Base-by-base conservation (phyloP, 2,329 filamentous ascomycete genomes). In the Ophioceras dolichostomum region DNA sequence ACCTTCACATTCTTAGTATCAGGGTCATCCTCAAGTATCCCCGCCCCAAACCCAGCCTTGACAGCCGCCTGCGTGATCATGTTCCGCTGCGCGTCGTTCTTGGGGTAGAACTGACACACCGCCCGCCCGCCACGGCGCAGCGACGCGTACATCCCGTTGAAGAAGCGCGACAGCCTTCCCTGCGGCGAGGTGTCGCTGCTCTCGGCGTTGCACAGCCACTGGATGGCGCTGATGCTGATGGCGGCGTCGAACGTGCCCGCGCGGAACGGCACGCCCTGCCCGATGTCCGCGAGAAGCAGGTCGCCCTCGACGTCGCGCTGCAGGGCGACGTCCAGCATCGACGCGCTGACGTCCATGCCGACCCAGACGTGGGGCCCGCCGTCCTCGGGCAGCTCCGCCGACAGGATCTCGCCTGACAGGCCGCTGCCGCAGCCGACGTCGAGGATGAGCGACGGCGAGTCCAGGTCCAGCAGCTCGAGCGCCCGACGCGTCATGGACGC, bases 151-250 rank as follows among this genome's bases (percentile, higher is more conserved):
- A 98, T 61, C 0, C 87, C 86, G 50, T 93, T 86, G 58, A 98
- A 98, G 55, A 98, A 98, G 32, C 89, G 69, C 4, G 75, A 72
- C 19, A 98, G 60, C 5, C 91, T 67, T 0, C 83, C 85, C 20
- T 82, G 73, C 1, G 87, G 83, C 1, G 74, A 83, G 0, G 91
- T 88, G 35, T 93, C 86, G 53, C 76, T 84, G 41, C 74, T 83
- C 58, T 96, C 91, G 29, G 89, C 91, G 58, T 94, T 96, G 59
- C 91, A 98, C 21, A 98, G 69, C 91, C 91, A 98, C 59, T 98
- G 91, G n/a, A 98, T 83, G 1, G 91, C 91, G 48, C 78, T 86
- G 55, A 98, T 96, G 52, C 79, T 87, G 49, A 98, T 87, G 17
- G 91, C 91, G 0, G 89, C 91, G 56, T 98, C 91, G 54, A 98